Evolutionary conservation across 176 grass and related monocot species (phyloP).

Genomic region (Sorghum bicolor): Sorghum_bicolor_NCBIv3 NC_012873.2:5556501-5557000

Average conservation of each 20-base stretch:
- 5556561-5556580: conserved; percentile 29
- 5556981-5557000: too few relatives aligned
- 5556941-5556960: background rate
- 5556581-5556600: background rate
- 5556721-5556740: background rate
- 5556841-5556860: background rate
- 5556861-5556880: background rate
- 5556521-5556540: conserved; percentile 20
- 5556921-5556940: conserved; percentile 4
- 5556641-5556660: conserved; percentile 23
- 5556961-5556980: background rate
- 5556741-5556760: background rate
- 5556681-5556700: conserved; percentile 5
- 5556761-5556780: background rate
- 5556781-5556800: background rate
- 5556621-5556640: conserved; percentile 19
- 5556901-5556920: background rate
- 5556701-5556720: background rate
- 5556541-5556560: conserved; percentile 24
- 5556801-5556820: background rate
- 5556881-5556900: background rate
- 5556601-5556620: conserved; percentile 1
- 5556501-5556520: background rate
- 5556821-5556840: background rate
- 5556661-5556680: background rate